These are phyloP conservation scores for Lepidium didymum DNA, from an alignment of 345 rosid genomes.

Conservation along the genomic window DNA sequence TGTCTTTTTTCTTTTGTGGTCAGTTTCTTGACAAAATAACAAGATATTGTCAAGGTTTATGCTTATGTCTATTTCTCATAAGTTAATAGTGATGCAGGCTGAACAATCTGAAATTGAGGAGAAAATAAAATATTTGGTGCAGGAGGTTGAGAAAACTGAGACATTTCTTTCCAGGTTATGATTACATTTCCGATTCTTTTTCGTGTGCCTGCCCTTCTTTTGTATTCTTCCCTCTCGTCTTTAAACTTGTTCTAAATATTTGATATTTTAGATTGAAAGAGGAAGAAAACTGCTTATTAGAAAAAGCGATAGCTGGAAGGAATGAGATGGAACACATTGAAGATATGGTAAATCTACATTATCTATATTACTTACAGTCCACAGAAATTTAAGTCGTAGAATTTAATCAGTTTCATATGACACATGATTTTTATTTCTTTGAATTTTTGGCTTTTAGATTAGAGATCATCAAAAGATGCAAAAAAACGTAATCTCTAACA, in stretches of 20 bases:
- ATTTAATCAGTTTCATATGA: background rate
- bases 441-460: constrained; percentile 39
- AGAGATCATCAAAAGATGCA: constrained; percentile 42
- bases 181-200: background rate
- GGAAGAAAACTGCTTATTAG: constrained; percentile 49
- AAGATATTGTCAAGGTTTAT: background rate
- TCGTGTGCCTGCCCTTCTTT: background rate
- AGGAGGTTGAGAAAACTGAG: constrained; percentile 47
- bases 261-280: constrained; percentile 53
- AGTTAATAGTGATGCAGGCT: constrained; percentile 43
- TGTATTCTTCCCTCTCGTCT: background rate
- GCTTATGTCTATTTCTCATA: constrained; percentile 13
- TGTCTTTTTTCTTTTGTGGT: constrained; percentile 9
- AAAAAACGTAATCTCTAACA: constrained; percentile 26
- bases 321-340: constrained; percentile 43
- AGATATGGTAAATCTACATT: constrained; percentile 46
- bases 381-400: background rate
- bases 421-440: background rate
- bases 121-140: constrained; percentile 48
- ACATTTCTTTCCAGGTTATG: constrained; percentile 47
- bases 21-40: background rate
- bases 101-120: constrained; percentile 80
- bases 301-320: constrained; percentile 34
- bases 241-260: background rate
- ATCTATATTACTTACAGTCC: constrained; percentile 4